Evolutionary conservation across 1,284 basidiomycete genomes (phyloP).

Genomic region (Rhizoctonia solani): DNA sequence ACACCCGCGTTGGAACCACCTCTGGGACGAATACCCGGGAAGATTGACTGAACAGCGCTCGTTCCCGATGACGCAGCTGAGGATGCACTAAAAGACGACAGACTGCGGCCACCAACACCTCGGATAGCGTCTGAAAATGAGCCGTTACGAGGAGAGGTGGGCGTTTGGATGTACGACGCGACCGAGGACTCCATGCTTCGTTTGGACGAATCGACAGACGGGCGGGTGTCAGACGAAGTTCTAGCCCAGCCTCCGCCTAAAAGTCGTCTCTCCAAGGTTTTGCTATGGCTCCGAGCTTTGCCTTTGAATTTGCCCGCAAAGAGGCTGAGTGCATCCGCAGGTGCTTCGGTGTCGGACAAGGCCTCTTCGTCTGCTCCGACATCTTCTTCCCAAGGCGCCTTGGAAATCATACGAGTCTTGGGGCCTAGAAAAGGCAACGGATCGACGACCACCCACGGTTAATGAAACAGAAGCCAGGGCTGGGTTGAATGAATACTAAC

Average conservation of each 20-base stretch:
- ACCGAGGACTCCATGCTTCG: conserved; percentile 19
- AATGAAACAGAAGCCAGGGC: neutral
- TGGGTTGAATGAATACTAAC: neutral
- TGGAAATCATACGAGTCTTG: conserved; percentile 34
- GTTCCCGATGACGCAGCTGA: conserved; percentile 16
- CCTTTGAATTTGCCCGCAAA: conserved; percentile 24
- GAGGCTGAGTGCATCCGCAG: conserved; percentile 15
- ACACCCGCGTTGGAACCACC: neutral
- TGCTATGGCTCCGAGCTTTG: conserved; percentile 21
- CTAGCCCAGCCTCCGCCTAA: conserved; percentile 26
- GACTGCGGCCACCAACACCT: neutral
- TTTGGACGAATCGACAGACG: conserved; percentile 25
- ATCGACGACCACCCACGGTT: neutral
- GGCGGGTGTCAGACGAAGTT: conserved; percentile 25
- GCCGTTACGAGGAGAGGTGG: conserved; percentile 21
- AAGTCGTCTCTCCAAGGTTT: conserved; percentile 15
- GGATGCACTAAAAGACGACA: conserved; percentile 25
- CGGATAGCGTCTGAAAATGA: conserved; percentile 3
- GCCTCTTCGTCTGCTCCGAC: conserved; percentile 10
- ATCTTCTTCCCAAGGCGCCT: conserved; percentile 36
- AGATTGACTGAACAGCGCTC: neutral
- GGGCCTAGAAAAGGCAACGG: conserved; percentile 13
- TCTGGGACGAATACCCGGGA: neutral
- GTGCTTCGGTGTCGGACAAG: conserved; percentile 22
- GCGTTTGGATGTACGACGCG: neutral